phyloP scores from a whole-genome alignment of 257 asterid species.

The Petrea volubilis region DNA sequence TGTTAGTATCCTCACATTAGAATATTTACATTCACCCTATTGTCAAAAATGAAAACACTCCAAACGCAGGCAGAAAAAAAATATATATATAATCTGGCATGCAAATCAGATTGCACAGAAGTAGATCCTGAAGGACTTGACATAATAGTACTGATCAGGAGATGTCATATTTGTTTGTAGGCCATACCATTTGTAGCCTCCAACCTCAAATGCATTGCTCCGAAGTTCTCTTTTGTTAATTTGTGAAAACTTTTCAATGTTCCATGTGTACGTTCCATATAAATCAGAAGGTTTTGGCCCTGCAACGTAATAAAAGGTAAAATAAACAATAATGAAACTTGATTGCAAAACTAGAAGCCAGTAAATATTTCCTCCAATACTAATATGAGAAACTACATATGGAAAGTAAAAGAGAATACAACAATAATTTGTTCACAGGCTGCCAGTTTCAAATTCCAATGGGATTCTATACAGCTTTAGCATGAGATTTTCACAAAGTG shows the following conservation, averaged over 20 bases:
- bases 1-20: neutral
- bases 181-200: slow-evolving; percentile 61
- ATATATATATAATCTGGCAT: neutral
- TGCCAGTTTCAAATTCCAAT: neutral
- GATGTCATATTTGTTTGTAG: slow-evolving; percentile 1
- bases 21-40: neutral
- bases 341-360: neutral
- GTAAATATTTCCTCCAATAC: neutral
- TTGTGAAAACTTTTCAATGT: slow-evolving; percentile 58
- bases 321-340: neutral
- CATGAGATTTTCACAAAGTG: neutral
- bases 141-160: slow-evolving; percentile 7
- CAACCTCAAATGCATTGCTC: slow-evolving; percentile 62
- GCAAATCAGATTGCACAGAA: neutral
- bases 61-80: neutral
- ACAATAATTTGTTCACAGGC: neutral
- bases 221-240: slow-evolving; percentile 60
- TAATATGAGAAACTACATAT: neutral
- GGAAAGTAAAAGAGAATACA: neutral
- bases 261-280: slow-evolving; percentile 60
- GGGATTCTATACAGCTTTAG: neutral
- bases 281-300: slow-evolving; percentile 55
- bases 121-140: neutral
- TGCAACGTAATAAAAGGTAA: slow-evolving; percentile 29
- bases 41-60: neutral